Evolutionary conservation across 768 basidiomycete genomes (phyloP).

Genomic region (Hemileccinum rubropunctum): DNA sequence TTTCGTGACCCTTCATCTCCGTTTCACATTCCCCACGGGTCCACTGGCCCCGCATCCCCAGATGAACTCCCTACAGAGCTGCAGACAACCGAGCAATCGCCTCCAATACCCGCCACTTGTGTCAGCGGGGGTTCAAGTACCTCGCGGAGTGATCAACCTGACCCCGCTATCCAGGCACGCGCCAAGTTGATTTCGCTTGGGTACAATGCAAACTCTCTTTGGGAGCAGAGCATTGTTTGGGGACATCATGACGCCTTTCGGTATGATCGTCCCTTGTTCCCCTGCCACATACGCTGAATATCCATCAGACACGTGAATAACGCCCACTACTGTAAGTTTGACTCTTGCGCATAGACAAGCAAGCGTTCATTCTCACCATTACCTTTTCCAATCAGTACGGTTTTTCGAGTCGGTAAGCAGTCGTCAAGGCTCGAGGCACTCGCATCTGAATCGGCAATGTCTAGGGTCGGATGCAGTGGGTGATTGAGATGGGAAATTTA

Average conservation of each 20-base stretch:
- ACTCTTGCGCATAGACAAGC: background rate
- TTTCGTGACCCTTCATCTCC: conserved; percentile 65
- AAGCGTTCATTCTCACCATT: background rate
- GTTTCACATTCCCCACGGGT: conserved; percentile 60
- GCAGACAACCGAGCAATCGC: background rate
- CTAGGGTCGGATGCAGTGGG: conserved; percentile 70
- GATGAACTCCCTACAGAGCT: conserved; percentile 35
- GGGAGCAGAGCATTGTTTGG: conserved; percentile 78
- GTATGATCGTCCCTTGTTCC: conserved; percentile 32
- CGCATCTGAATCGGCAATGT: background rate
- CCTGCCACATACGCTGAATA: background rate
- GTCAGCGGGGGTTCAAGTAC: background rate
- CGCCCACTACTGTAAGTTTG: conserved; percentile 57
- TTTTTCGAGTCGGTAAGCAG: conserved; percentile 65
- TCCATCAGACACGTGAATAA: conserved; percentile 71
- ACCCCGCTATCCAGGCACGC: conserved; percentile 37
- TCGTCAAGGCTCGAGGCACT: background rate
- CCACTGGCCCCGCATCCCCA: conserved; percentile 57
- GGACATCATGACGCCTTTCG: conserved; percentile 78
- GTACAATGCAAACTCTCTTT: conserved; percentile 64
- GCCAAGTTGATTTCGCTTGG: conserved; percentile 44
- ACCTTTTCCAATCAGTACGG: conserved; percentile 58
- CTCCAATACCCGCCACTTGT: conserved; percentile 4
- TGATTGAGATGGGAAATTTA: conserved; percentile 52
- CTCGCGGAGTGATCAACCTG: background rate